Evolutionary conservation across 2,329 filamentous ascomycete genomes (phyloP), one percentile per base, ranked within the genome.

Genomic region (Aspergillus terreus): DNA sequence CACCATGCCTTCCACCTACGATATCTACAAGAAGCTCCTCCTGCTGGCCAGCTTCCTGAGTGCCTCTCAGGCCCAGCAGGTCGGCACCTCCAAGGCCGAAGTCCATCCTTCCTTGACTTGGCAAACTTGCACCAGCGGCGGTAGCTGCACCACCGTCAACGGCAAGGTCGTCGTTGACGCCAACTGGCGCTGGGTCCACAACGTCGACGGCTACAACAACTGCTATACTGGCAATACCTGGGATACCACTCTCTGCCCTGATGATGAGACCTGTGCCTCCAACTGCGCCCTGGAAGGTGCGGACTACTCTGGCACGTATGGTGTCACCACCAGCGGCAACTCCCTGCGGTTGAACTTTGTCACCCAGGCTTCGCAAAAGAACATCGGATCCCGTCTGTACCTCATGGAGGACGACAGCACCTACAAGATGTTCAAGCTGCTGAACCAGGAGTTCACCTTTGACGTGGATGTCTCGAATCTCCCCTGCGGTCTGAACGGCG

Each of bases 401-500:
- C 77, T 88, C 56, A 80, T 88, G 74, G 78, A 80, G 59, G 73
- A 76, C 47, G 80, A 84, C 42, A 76, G 74, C 59, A 80, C 79
- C 53, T 89, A 89, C 70, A 73, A 87, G 72, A 78, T 80, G 64
- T 84, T 88, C 72, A 78, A 82, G 53, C 75, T 88, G 52, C 75
- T 83, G 49, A 83, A 82, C 70, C 79, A 85, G 63, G 86, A 89
- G 69, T 84, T 89, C 71, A 85, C 83, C 49, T 87, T 89, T 55
- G 85, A 88, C 50, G 85, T 88, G 23, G 86, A 89, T 65, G 81
- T 87, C 42, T 87, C 84, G 38, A 78, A 80, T 60, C 74, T 87
- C 17, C 80, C 81, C 53, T 90, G 86, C 63, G 86, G 86, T 54
- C 72, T 89, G 53, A 89, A 90, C 70, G 86, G 85, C 49, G 86